Conservation (phyloP, 1,284 basidiomycete species). For the Bondarzewia mesenterica region DNA sequence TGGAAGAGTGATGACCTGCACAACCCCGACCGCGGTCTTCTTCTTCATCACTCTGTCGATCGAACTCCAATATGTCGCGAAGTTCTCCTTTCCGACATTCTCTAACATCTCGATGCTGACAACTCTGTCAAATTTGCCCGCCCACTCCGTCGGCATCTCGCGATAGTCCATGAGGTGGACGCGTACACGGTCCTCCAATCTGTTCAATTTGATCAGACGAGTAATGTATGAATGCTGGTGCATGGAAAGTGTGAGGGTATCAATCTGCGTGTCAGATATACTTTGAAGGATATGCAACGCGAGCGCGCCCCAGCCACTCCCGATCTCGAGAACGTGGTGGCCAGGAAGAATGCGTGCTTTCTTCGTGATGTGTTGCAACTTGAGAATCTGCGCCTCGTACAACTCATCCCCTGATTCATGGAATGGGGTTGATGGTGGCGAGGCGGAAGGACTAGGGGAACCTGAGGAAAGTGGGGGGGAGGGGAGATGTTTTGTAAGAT, state of each 20-base stretch:
- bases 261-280: constrained; percentile 52
- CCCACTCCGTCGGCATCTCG: constrained; percentile 33
- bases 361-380: constrained; percentile 46
- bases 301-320: constrained; percentile 76
- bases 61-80: constrained; percentile 57
- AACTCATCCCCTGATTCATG: constrained; percentile 34
- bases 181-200: constrained; percentile 46
- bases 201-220: constrained; percentile 41
- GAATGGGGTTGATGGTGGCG: neutral
- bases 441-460: constrained; percentile 7
- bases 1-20: constrained; percentile 77
- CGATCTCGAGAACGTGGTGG: constrained; percentile 71
- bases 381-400: constrained; percentile 61
- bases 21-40: constrained; percentile 55
- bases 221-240: constrained; percentile 63
- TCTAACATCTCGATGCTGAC: constrained; percentile 80
- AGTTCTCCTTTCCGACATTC: constrained; percentile 63
- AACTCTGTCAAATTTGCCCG: constrained; percentile 59
- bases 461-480: constrained; percentile 18
- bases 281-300: constrained; percentile 55
- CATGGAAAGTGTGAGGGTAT: constrained; percentile 69
- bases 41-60: constrained; percentile 68
- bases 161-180: constrained; percentile 78
- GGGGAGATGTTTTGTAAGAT: constrained; percentile 2
- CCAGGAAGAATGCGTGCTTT: constrained; percentile 48